Evolutionary conservation across 2,329 filamentous ascomycete genomes (phyloP), one percentile per base, ranked within the genome.

Genomic region (Penicillium sp.): DNA sequence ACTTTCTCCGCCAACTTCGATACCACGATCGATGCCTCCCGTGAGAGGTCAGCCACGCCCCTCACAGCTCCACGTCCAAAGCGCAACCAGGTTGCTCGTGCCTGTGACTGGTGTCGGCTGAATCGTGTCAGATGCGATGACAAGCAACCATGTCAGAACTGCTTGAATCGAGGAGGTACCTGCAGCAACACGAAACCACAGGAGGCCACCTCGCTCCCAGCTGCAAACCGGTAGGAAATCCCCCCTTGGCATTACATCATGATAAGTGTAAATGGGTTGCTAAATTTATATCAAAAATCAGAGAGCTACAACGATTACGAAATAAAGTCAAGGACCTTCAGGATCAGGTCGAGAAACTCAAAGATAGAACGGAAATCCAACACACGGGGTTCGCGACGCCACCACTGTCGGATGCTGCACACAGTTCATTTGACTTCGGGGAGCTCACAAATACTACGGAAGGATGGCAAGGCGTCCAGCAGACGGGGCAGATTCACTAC

Each of bases 111-210:
- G 43, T 45, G 43, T 16, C 28, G 43, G 8, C 43, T 45, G 8
- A 45, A 45, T 22, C 43, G 43, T 3, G 14, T 45, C 5, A 22
- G 28, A 33, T 45, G 43, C 17, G 28, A 45, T 45, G 43, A 45
- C 43, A 45, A 45, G 28, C 43, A 45, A 12, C 43, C 43, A 45
- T 45, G 43, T 22, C 43, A 33, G 8, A 45, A 45, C 17, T 45
- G 57, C 19, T 22, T 19, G 22, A 52, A 19, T 14, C 47, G 47
- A 11, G 55, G 51, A 14, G 37, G 31, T 5, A 25, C 44, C 19
- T 60, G 57, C 44, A 60, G 50, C 33, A 60, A 56, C 26, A 47
- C 50, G 14, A 55, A 48, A 28, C 50, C 19, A 38, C 22, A 26
- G 7, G 50, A 58, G 35, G 47, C 55, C 11, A 43, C 36, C 16